phyloP scores from a whole-genome alignment of 2,329 filamentous ascomycete species.

The Diaporthe citriasiana region DNA sequence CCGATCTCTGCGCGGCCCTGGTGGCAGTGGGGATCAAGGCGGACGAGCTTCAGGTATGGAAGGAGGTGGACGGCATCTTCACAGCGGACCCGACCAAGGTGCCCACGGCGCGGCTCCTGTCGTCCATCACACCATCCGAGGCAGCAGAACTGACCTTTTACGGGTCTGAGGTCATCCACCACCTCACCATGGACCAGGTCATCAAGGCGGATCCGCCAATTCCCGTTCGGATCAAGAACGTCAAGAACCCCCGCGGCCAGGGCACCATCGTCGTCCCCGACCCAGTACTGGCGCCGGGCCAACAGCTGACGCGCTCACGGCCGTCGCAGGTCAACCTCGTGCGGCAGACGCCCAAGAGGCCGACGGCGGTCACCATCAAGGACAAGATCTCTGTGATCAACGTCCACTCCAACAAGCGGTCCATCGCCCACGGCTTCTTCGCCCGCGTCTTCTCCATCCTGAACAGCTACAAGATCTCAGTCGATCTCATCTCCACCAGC shows the following conservation, averaged over 20 bases:
- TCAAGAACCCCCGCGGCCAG: slow-evolving; percentile 84
- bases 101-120: slow-evolving; percentile 90
- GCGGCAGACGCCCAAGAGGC: slow-evolving; percentile 77
- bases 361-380: slow-evolving; percentile 96
- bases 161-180: slow-evolving; percentile 96
- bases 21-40: slow-evolving; percentile 91
- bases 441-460: slow-evolving; percentile 94
- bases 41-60: slow-evolving; percentile 96
- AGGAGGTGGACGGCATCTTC: slow-evolving; percentile 83
- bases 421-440: slow-evolving; percentile 95
- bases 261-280: slow-evolving; percentile 90
- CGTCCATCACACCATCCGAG: slow-evolving; percentile 92
- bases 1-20: slow-evolving; percentile 93
- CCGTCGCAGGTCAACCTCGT: slow-evolving; percentile 54
- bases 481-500: slow-evolving; percentile 95
- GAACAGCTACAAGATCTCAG: slow-evolving; percentile 87
- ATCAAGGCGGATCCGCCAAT: slow-evolving; percentile 85
- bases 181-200: slow-evolving; percentile 97
- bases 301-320: slow-evolving; percentile 68
- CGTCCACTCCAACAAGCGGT: slow-evolving; percentile 97
- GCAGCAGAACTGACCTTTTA: slow-evolving; percentile 96
- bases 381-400: slow-evolving; percentile 97
- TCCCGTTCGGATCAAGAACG: slow-evolving; percentile 91
- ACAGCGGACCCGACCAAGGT: slow-evolving; percentile 85
- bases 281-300: slow-evolving; percentile 65